These are phyloP conservation scores for Hamamelis virginiana DNA, from an alignment of 164 flowering plant genomes.

Conservation along the genomic window DNA sequence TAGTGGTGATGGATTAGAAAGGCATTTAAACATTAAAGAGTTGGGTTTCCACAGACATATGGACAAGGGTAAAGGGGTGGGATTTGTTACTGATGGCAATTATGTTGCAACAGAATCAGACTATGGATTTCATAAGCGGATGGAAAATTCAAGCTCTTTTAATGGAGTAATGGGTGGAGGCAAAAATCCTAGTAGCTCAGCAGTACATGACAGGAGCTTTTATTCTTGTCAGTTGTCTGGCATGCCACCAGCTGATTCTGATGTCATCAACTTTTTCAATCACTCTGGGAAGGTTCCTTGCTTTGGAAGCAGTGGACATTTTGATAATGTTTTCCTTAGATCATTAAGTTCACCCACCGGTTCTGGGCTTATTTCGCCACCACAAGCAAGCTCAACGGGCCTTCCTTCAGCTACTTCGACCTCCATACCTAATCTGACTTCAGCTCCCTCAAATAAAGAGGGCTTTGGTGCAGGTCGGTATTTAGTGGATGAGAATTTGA, in stretches of 20 bases:
- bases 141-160: conserved; percentile 12
- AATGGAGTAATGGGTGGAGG: conserved; percentile 17
- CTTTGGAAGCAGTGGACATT: conserved; percentile 20
- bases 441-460: conserved; percentile 23
- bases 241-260: conserved; percentile 22
- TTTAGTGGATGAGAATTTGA: conserved; percentile 38
- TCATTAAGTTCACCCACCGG: conserved; percentile 15
- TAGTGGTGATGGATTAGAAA: conserved; percentile 15
- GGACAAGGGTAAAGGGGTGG: conserved; percentile 26
- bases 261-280: conserved; percentile 20
- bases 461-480: conserved; percentile 19
- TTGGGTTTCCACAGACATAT: conserved; percentile 15
- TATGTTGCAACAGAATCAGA: conserved; percentile 10
- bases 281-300: conserved; percentile 20
- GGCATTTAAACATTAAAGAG: conserved; percentile 13
- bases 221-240: conserved; percentile 19
- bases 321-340: conserved; percentile 18
- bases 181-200: conserved; percentile 16
- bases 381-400: conserved; percentile 24
- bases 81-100: conserved; percentile 15
- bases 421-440: conserved; percentile 13
- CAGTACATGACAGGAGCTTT: conserved; percentile 12
- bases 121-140: conserved; percentile 21
- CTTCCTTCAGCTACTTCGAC: conserved; percentile 26
- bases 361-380: conserved; percentile 18